phyloP scores from a whole-genome alignment of 1,284 basidiomycete species.

The Ganoderma leucocontextum region DNA sequence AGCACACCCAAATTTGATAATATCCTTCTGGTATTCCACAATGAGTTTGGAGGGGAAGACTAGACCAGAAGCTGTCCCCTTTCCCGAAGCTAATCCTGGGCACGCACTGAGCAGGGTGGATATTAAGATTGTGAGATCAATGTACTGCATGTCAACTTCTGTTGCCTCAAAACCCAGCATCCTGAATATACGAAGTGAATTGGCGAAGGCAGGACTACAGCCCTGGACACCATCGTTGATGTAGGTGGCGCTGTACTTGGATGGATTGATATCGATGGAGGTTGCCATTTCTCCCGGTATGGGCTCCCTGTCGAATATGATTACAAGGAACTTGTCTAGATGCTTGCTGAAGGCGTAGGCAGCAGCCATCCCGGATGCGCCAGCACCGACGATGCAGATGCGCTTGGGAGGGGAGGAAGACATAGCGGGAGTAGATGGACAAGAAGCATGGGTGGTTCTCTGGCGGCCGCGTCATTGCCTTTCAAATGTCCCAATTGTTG shows the following conservation, averaged over 20 bases:
- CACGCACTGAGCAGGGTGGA: background rate
- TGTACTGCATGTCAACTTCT: conserved; percentile 62
- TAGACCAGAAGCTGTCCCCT: conserved; percentile 70
- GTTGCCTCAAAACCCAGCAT: conserved; percentile 59
- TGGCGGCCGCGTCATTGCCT: background rate
- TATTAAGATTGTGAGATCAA: background rate
- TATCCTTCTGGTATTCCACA: conserved; percentile 58
- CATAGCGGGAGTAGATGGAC: conserved; percentile 12
- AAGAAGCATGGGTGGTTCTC: conserved; percentile 9
- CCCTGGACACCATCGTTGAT: conserved; percentile 69
- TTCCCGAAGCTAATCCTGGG: conserved; percentile 65
- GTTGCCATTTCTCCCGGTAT: conserved; percentile 70
- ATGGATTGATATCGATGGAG: conserved; percentile 58
- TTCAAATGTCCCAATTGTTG: background rate
- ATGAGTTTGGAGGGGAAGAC: conserved; percentile 66
- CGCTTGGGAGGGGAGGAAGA: conserved; percentile 40
- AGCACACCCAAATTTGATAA: conserved; percentile 64
- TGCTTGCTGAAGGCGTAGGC: conserved; percentile 62
- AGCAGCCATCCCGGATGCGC: conserved; percentile 61
- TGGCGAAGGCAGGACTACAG: conserved; percentile 65
- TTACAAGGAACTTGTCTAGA: conserved; percentile 64
- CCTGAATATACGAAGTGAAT: conserved; percentile 66
- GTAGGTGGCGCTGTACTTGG: conserved; percentile 58
- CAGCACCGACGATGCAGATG: conserved; percentile 60
- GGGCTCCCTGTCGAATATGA: conserved; percentile 59